Evolutionary conservation across 768 basidiomycete genomes (phyloP), one percentile per base, ranked within the genome.

Genomic region (Hygrocybe punicea): DNA sequence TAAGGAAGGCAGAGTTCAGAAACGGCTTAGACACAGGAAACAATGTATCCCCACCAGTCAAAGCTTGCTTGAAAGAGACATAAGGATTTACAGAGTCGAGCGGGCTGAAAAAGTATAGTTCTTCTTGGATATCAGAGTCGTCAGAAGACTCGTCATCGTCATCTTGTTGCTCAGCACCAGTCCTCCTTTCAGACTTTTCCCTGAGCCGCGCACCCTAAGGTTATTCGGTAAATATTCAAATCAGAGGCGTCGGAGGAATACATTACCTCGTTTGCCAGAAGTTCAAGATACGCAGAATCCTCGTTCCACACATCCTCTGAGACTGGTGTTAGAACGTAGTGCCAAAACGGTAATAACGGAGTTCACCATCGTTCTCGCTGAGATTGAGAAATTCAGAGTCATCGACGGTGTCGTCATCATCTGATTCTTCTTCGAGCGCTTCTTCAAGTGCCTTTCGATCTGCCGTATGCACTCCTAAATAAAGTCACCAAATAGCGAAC

Each of bases 301-400:
- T 90, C 87, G 64, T 94, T 92, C 85, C 88, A 93, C 14, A 93
- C 90, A 69, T 95, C 93, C 67, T 90, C 91, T 85, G 58, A 54
- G 39, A 49, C 37, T 58, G 62, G 29, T 6, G 21, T 35, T 40
- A 9, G 11, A 50, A 33, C 7, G 37, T 19, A 21, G 11, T 23
- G 23, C 42, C 16, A 2, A 52, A 16, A 23, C 50, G 7, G 35
- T 8, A 35, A 34, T 13, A 51, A 63, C 62, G 39, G 67, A 11
- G 44, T 71, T 51, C 53, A 77, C 81, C 81, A 61, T 84, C 85
- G 40, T 85, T 83, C 48, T 85, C 84, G 50, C 81, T 82, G 61
- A 85, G 63, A 63, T 84, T 84, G 45, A 84, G 65, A 39, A 79
- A 71, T 55, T 71, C 73, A 11, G 9, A 10, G n/a, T 78, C 79